Conservation (phyloP, 345 rosid species). For the Corchorus capsularis region DNA sequence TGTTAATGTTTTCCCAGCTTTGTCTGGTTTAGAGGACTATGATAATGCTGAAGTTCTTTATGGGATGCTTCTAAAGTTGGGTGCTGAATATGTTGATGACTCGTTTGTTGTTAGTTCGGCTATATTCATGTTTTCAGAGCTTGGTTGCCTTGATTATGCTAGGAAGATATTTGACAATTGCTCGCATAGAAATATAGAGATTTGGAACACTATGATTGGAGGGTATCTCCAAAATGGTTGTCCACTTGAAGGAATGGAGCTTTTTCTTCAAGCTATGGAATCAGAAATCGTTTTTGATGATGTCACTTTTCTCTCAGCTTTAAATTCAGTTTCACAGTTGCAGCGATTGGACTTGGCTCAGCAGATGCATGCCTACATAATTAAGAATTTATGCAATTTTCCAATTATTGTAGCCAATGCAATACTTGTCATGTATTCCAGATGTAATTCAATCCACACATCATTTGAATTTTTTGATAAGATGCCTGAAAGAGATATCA, state of each 20-base stretch:
- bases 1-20: slow-evolving; percentile 77
- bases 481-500: slow-evolving; percentile 73
- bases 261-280: slow-evolving; percentile 60
- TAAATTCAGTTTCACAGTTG: slow-evolving; percentile 69
- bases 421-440: slow-evolving; percentile 76
- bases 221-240: slow-evolving; percentile 60
- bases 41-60: slow-evolving; percentile 55
- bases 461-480: slow-evolving; percentile 64
- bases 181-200: slow-evolving; percentile 61
- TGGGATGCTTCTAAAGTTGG: slow-evolving; percentile 67
- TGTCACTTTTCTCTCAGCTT: slow-evolving; percentile 63
- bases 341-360: slow-evolving; percentile 56
- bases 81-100: slow-evolving; percentile 62
- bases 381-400: slow-evolving; percentile 52
- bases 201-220: slow-evolving; percentile 85
- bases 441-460: slow-evolving; percentile 63
- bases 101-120: slow-evolving; percentile 75
- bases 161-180: slow-evolving; percentile 69
- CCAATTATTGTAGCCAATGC: slow-evolving; percentile 60
- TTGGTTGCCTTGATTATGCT: slow-evolving; percentile 59
- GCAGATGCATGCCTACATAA: slow-evolving; percentile 67
- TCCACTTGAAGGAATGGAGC: slow-evolving; percentile 49
- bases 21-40: slow-evolving; percentile 44
- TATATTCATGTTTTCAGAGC: slow-evolving; percentile 66
- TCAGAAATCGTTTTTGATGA: slow-evolving; percentile 54